Percentiles rank a stretch among this genome's conserved stretches.
These are phyloP conservation scores for Cercospora sojina DNA, from an alignment of 2,329 filamentous ascomycete species.

Conservation along the genomic window DNA sequence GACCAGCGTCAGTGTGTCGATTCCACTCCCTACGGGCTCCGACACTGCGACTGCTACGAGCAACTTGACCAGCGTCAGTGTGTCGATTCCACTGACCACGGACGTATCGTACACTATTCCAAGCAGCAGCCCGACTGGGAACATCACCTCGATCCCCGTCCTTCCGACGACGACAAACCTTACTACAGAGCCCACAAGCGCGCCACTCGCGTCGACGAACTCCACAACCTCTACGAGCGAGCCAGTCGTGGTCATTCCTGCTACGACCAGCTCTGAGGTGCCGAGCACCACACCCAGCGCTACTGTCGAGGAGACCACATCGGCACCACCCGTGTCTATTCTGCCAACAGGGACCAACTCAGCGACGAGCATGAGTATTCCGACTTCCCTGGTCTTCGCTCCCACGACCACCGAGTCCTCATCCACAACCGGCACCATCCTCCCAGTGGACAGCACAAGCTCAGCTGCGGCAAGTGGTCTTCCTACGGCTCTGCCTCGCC, in stretches of 20 bases:
- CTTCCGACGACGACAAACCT: conserved; percentile 1
- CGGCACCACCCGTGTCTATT: conserved; percentile 43
- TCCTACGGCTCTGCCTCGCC: conserved; percentile 67
- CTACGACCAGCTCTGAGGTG: conserved; percentile 15
- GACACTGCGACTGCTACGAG: conserved; percentile 23
- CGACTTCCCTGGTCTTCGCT: conserved; percentile 62
- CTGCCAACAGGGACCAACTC: conserved; percentile 49
- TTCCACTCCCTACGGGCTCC: conserved; percentile 24
- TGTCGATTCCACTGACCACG: conserved; percentile 25
- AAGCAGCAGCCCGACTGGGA: conserved; percentile 5
- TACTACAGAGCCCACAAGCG: neutral
- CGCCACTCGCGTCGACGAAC: neutral
- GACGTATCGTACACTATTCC: conserved; percentile 17
- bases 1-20: conserved; percentile 18
- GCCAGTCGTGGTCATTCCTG: neutral
- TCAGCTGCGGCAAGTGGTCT: conserved; percentile 53
- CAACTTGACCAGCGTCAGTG: conserved; percentile 18
- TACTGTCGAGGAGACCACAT: conserved; percentile 16
- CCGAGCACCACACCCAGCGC: conserved; percentile 14
- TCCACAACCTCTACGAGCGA: conserved; percentile 4
- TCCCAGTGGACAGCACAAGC: conserved; percentile 45
- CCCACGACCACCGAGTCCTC: conserved; percentile 41
- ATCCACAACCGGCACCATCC: conserved; percentile 16
- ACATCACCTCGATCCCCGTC: neutral
- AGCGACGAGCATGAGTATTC: conserved; percentile 52